Conservation (phyloP, 257 asterid species). For the Penstemon eatonii region DNA sequence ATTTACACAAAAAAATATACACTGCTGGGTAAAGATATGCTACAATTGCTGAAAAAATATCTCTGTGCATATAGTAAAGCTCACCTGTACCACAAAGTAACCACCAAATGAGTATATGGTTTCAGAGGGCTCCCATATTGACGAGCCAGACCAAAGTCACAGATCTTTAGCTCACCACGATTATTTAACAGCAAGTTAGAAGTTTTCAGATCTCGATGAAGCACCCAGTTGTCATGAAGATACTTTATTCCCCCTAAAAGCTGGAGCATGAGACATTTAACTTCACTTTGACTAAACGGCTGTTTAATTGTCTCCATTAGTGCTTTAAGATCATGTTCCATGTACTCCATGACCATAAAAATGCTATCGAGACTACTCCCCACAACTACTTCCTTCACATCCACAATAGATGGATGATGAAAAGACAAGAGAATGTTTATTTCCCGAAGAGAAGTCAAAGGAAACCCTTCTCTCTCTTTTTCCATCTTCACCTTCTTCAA, state of each 20-base stretch:
- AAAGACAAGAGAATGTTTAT: conserved; percentile 78
- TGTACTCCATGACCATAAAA: conserved; percentile 93
- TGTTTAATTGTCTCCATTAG: conserved; percentile 79
- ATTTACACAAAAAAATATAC: not conserved
- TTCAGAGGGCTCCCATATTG: conserved; percentile 86
- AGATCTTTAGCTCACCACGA: conserved; percentile 77
- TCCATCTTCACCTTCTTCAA: conserved; percentile 91
- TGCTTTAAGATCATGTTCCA: conserved; percentile 89
- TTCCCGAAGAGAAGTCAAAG: conserved; percentile 80
- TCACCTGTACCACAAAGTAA: conserved; percentile 94
- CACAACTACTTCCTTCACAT: conserved; percentile 87
- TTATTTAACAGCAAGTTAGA: conserved; percentile 79
- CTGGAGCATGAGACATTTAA: conserved; percentile 87
- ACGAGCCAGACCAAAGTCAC: conserved; percentile 93
- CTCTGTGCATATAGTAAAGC: conserved; percentile 19
- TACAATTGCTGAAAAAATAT: not conserved
- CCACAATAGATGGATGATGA: conserved; percentile 78
- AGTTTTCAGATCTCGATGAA: conserved; percentile 88
- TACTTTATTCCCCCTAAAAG: conserved; percentile 72
- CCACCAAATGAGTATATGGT: conserved; percentile 85
- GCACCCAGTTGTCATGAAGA: conserved; percentile 88
- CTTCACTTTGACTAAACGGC: conserved; percentile 82
- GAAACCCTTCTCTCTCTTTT: conserved; percentile 87
- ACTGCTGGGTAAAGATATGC: not conserved
- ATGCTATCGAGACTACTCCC: conserved; percentile 74